These are phyloP conservation scores for Rosa chinensis DNA, from an alignment of 306 rosid species.

Conservation along the genomic window DNA sequence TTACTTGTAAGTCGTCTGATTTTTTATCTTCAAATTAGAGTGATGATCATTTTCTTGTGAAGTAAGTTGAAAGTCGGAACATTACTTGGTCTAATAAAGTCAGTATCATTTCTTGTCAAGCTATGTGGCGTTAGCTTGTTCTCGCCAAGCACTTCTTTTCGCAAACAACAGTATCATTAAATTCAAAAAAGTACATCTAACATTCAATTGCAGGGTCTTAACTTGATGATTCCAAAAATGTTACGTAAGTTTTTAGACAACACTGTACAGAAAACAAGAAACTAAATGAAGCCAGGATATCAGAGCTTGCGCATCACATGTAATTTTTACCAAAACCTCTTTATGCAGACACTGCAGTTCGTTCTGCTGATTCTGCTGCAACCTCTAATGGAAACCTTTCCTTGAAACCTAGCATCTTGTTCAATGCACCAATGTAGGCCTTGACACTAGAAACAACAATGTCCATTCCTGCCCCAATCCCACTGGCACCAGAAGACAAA, in stretches of 20 bases:
- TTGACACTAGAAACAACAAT: slow-evolving; percentile 93
- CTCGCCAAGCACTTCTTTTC: not conserved
- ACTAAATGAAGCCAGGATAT: not conserved
- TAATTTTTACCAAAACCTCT: not conserved
- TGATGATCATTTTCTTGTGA: no score
- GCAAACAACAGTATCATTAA: not conserved
- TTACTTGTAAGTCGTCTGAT: no score
- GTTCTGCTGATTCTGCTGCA: slow-evolving; percentile 39
- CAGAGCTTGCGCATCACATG: not conserved
- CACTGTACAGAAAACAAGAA: slow-evolving; percentile 2
- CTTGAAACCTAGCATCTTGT: slow-evolving; percentile 81
- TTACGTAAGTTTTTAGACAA: not conserved
- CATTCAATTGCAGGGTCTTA: not conserved
- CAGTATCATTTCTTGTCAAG: not conserved
- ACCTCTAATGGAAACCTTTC: slow-evolving; percentile 22
- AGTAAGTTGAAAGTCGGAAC: no score
- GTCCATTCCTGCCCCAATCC: slow-evolving; percentile 90
- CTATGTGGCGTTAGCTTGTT: not conserved
- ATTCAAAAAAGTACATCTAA: not conserved
- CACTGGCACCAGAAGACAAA: slow-evolving; percentile 43
- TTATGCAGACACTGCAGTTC: slow-evolving; percentile 36
- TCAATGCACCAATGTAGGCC: slow-evolving; percentile 83
- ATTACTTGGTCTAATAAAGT: no score
- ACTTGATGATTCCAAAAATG: not conserved
- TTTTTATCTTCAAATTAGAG: no score